phyloP scores from a whole-genome alignment of 2,329 filamentous ascomycete genomes.

The Claviceps cyperi region DNA sequence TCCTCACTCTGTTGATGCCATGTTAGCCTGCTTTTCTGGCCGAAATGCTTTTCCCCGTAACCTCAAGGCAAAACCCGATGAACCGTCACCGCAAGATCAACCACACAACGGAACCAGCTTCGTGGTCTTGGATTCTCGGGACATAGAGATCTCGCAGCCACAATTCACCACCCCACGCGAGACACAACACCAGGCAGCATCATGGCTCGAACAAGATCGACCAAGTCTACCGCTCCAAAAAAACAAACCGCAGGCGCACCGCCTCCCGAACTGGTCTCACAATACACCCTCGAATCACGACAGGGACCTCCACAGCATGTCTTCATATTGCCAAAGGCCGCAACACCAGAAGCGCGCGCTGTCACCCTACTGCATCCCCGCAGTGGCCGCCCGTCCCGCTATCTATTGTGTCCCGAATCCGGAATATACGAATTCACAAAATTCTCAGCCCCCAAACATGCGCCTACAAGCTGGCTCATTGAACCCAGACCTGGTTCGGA shows the following conservation, averaged over 20 bases:
- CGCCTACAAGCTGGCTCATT: slow-evolving; percentile 49
- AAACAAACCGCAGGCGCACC: slow-evolving; percentile 14
- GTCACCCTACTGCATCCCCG: slow-evolving; percentile 46
- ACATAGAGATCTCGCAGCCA: not conserved
- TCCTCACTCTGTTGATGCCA: not conserved
- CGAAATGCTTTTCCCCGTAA: too few relatives aligned
- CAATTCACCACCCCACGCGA: not conserved
- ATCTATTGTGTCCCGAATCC: slow-evolving; percentile 45
- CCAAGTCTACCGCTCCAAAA: slow-evolving; percentile 15
- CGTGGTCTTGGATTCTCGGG: not conserved
- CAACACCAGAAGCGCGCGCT: slow-evolving; percentile 39
- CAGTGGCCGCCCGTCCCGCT: slow-evolving; percentile 38
- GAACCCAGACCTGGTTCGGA: slow-evolving; percentile 16
- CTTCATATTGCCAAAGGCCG: slow-evolving; percentile 45
- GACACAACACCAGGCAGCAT: not conserved
- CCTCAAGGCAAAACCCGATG: not conserved
- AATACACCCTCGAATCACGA: slow-evolving; percentile 26
- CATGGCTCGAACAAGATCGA: slow-evolving; percentile 38
- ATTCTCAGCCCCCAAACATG: slow-evolving; percentile 35
- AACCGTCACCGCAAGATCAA: not conserved
- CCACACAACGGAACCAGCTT: not conserved
- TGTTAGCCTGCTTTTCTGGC: not conserved
- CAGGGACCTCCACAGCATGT: slow-evolving; percentile 34
- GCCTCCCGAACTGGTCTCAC: slow-evolving; percentile 15
- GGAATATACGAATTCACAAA: slow-evolving; percentile 53